phyloP scores from a whole-genome alignment of 139 green algal genomes.

The Monoraphidium neglectum region DNA sequence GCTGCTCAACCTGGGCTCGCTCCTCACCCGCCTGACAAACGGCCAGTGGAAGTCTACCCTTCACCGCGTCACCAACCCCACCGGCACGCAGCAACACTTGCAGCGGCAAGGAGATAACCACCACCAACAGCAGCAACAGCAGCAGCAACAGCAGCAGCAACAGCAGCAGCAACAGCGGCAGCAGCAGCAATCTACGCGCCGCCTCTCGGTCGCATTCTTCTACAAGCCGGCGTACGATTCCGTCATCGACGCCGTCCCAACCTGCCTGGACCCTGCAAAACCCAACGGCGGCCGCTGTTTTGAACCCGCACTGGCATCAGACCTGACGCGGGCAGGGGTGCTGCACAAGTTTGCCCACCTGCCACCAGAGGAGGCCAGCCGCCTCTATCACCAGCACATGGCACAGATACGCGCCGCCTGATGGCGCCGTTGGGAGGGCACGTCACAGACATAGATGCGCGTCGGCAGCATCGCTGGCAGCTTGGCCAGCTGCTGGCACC shows the following conservation, averaged over 20 bases:
- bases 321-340: conserved; percentile 32
- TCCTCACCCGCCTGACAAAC: conserved; percentile 34
- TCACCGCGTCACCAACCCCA: conserved; percentile 41
- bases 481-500: too few species aligned
- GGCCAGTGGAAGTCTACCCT: conserved; percentile 33
- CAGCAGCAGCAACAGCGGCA: too few species aligned
- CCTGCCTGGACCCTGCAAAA: conserved; percentile 9
- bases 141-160: neutral
- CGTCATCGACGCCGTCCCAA: conserved; percentile 24
- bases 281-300: neutral
- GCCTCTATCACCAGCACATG: conserved; percentile 22
- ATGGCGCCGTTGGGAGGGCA: too few species aligned
- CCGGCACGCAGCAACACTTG: too few species aligned
- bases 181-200: conserved; percentile 1
- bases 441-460: too few species aligned
- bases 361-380: conserved; percentile 22
- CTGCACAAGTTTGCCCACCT: conserved; percentile 40
- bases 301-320: neutral
- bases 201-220: conserved; percentile 34
- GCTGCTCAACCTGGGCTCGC: conserved; percentile 35
- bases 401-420: neutral
- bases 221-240: conserved; percentile 30
- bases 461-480: too few species aligned
- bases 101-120: neutral
- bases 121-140: neutral